phyloP scores from a whole-genome alignment of 495 filamentous ascomycete species.

The Darksidea phi region DNA sequence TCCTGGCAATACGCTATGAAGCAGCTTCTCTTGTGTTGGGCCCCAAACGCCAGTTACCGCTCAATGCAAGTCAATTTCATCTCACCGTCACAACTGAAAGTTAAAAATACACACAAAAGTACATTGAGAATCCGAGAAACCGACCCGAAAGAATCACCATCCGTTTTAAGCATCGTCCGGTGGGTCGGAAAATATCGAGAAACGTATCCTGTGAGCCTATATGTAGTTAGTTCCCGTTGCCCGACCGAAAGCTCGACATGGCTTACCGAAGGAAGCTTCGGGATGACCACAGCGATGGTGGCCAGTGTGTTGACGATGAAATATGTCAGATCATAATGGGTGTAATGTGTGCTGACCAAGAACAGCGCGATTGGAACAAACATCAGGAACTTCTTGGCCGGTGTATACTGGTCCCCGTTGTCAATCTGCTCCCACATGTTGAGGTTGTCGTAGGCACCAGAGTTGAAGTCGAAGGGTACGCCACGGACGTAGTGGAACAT shows the following conservation, averaged over 20 bases:
- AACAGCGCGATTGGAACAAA: slow-evolving; percentile 92
- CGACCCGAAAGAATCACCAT: slow-evolving; percentile 16
- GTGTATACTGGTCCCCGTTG: slow-evolving; percentile 97
- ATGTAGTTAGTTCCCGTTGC: not conserved
- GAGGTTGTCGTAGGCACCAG: slow-evolving; percentile 97
- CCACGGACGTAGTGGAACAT: slow-evolving; percentile 99
- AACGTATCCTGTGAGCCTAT: slow-evolving; percentile 35
- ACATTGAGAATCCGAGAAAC: not conserved
- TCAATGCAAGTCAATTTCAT: slow-evolving; percentile 17
- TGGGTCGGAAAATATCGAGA: slow-evolving; percentile 30
- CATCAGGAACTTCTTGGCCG: slow-evolving; percentile 95
- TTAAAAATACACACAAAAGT: slow-evolving; percentile 18
- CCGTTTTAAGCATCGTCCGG: slow-evolving; percentile 26
- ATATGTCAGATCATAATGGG: slow-evolving; percentile 92
- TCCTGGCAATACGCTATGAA: slow-evolving; percentile 6
- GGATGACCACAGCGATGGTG: slow-evolving; percentile 86
- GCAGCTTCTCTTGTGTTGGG: slow-evolving; percentile 2
- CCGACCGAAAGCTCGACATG: not conserved
- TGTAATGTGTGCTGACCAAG: slow-evolving; percentile 95
- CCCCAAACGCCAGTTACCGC: slow-evolving; percentile 14
- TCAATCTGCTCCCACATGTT: slow-evolving; percentile 99
- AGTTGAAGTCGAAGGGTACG: slow-evolving; percentile 98
- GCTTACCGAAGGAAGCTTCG: slow-evolving; percentile 90
- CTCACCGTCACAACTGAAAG: slow-evolving; percentile 9
- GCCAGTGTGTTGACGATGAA: slow-evolving; percentile 96